These are phyloP conservation scores for Monilinia vaccinii-corymbosi DNA, from an alignment of 2,329 filamentous ascomycete genomes.

Conservation along the genomic window DNA sequence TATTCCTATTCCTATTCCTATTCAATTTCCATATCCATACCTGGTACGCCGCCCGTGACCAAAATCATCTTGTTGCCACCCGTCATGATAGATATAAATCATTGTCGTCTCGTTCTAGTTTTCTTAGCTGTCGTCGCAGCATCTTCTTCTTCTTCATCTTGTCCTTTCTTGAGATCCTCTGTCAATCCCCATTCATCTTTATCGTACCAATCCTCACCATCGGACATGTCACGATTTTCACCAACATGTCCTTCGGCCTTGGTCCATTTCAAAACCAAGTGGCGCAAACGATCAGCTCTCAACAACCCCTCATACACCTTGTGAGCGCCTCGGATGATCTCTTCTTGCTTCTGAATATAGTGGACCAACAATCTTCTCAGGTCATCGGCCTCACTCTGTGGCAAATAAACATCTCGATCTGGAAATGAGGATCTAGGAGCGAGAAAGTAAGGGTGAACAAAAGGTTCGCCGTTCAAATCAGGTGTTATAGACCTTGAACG, in stretches of 20 bases:
- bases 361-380: constrained; percentile 63
- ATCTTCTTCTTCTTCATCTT: constrained; percentile 76
- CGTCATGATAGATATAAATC: neutral
- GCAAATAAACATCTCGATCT: constrained; percentile 64
- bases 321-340: constrained; percentile 63
- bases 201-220: constrained; percentile 87
- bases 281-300: constrained; percentile 61
- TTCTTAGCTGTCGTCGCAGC: constrained; percentile 40
- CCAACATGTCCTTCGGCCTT: constrained; percentile 69
- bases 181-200: constrained; percentile 68
- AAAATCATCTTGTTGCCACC: neutral
- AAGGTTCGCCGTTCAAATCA: constrained; percentile 39
- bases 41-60: constrained; percentile 7
- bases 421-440: constrained; percentile 52
- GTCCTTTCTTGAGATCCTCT: constrained; percentile 70
- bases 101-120: constrained; percentile 36
- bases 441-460: constrained; percentile 66
- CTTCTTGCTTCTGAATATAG: constrained; percentile 80
- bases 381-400: constrained; percentile 67
- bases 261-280: constrained; percentile 63
- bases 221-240: constrained; percentile 61
- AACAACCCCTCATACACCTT: constrained; percentile 63
- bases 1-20: neutral
- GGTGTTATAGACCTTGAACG: constrained; percentile 32
- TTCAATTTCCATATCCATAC: neutral